These are phyloP conservation scores for Karstenula rhodostoma DNA, from an alignment of 2,329 filamentous ascomycete genomes.

Conservation along the genomic window DNA sequence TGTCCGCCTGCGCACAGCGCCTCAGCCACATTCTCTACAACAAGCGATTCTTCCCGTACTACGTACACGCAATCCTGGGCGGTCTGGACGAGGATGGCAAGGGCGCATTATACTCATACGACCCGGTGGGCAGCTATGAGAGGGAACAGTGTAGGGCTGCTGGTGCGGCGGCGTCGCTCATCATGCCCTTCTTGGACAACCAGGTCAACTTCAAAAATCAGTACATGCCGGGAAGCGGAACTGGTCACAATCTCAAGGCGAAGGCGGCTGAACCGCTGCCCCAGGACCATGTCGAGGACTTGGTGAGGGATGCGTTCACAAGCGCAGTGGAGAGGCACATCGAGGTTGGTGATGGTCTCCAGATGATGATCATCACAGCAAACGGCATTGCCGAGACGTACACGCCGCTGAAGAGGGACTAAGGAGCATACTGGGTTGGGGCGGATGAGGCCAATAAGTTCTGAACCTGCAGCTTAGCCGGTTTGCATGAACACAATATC, in stretches of 20 bases:
- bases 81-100: slow-evolving; percentile 94
- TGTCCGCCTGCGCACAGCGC: slow-evolving; percentile 93
- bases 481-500: slow-evolving; percentile 33
- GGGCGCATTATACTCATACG: slow-evolving; percentile 95
- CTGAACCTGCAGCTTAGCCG: slow-evolving; percentile 33
- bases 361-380: slow-evolving; percentile 92
- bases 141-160: slow-evolving; percentile 94
- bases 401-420: slow-evolving; percentile 76
- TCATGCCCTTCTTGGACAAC: slow-evolving; percentile 99
- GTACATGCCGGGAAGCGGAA: slow-evolving; percentile 85
- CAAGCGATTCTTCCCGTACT: slow-evolving; percentile 99
- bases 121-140: slow-evolving; percentile 97
- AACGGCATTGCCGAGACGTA: slow-evolving; percentile 88
- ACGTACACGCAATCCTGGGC: slow-evolving; percentile 91
- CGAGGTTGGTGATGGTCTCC: slow-evolving; percentile 94
- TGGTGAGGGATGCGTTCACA: slow-evolving; percentile 97
- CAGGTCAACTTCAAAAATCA: slow-evolving; percentile 99
- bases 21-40: slow-evolving; percentile 94
- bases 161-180: slow-evolving; percentile 89
- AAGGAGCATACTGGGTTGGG: slow-evolving; percentile 11
- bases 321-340: slow-evolving; percentile 98
- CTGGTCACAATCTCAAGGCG: slow-evolving; percentile 80
- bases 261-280: slow-evolving; percentile 74
- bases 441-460: slow-evolving; percentile 50
- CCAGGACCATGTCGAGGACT: slow-evolving; percentile 76